Evolutionary conservation across 2,329 filamentous ascomycete genomes (phyloP).

Genomic region (Periconia macrospinosa): DNA sequence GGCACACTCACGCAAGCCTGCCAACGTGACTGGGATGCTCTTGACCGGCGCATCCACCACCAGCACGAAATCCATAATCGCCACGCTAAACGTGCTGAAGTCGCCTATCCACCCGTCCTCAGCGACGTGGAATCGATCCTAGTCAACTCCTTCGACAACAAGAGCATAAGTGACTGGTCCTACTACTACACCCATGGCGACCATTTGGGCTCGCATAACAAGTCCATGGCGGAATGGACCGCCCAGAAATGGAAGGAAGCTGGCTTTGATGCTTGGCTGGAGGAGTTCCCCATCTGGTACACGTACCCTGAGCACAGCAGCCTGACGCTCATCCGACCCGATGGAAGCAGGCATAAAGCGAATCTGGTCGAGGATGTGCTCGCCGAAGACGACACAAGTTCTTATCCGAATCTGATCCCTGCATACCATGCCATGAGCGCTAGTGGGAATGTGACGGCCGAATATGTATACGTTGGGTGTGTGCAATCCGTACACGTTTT

Average conservation of each 20-base stretch:
- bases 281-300: conserved; percentile 21
- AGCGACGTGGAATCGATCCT: conserved; percentile 28
- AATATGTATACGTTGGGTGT: conserved; percentile 46
- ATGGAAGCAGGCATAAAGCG: conserved; percentile 16
- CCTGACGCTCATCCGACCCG: conserved; percentile 13
- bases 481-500: conserved; percentile 4
- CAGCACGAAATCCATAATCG: conserved; percentile 11
- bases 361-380: conserved; percentile 23
- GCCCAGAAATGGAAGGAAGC: conserved; percentile 24
- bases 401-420: conserved; percentile 36
- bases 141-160: conserved; percentile 36
- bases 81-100: conserved; percentile 17
- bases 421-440: conserved; percentile 47
- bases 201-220: conserved; percentile 28
- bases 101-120: conserved; percentile 20
- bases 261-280: conserved; percentile 18
- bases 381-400: conserved; percentile 21
- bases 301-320: conserved; percentile 25
- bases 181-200: conserved; percentile 30
- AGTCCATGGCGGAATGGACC: conserved; percentile 34
- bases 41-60: conserved; percentile 11
- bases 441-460: conserved; percentile 42
- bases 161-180: conserved; percentile 21
- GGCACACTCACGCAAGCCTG: conserved; percentile 15
- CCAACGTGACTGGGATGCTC: conserved; percentile 21